phyloP scores from a whole-genome alignment of 1,284 basidiomycete species.

The Schizophyllum amplum region DNA sequence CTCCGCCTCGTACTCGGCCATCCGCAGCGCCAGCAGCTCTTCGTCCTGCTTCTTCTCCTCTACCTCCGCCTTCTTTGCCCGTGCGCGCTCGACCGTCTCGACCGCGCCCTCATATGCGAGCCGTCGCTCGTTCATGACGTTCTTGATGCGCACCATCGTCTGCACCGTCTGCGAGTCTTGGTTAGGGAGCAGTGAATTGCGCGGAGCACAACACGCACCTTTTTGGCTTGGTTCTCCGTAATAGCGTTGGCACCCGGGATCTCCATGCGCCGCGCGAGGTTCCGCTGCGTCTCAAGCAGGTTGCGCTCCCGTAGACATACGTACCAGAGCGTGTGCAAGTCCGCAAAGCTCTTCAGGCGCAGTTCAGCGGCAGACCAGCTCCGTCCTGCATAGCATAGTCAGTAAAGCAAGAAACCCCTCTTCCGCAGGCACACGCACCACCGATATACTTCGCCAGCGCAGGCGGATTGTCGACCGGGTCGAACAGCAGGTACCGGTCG shows the following conservation, averaged over 20 bases:
- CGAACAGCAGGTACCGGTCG: conserved; percentile 38
- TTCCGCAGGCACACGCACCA: no score
- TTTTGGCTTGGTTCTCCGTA: conserved; percentile 32
- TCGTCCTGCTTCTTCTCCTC: not conserved
- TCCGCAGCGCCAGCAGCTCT: not conserved
- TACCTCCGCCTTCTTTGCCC: conserved; percentile 19
- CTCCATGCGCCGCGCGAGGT: conserved; percentile 17
- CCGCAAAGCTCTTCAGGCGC: conserved; percentile 83
- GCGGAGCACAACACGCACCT: conserved; percentile 13
- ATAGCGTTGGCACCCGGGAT: conserved; percentile 13
- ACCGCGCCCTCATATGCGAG: conserved; percentile 70
- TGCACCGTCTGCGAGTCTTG: conserved; percentile 30
- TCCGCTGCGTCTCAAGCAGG: conserved; percentile 79
- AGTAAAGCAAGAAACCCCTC: no score
- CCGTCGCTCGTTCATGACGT: conserved; percentile 86
- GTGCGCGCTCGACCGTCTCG: conserved; percentile 30
- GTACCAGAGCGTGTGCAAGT: conserved; percentile 92
- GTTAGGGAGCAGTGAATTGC: conserved; percentile 4
- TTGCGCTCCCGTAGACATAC: conserved; percentile 83
- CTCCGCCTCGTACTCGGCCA: no score
- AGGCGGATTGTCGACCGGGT: conserved; percentile 31
- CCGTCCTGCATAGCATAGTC: no score
- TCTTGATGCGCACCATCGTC: conserved; percentile 96
- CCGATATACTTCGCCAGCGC: conserved; percentile 24
- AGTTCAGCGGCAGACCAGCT: conserved; percentile 83